phyloP scores from a whole-genome alignment of 2,329 filamentous ascomycete species.

The Cercospora sp. region DNA sequence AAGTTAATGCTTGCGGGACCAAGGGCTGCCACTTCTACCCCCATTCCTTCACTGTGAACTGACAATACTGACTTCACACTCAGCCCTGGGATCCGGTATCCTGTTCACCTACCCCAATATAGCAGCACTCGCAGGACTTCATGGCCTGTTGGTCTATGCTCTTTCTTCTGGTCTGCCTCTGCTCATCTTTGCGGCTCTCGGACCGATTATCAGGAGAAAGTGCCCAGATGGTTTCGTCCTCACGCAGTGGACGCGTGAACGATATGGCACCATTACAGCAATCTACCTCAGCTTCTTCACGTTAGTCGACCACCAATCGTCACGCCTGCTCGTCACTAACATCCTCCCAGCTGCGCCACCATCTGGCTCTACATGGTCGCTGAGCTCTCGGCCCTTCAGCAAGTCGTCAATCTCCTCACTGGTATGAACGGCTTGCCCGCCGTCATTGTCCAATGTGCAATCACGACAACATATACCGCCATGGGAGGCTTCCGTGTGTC shows the following conservation, averaged over 20 bases:
- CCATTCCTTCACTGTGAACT: conserved; percentile 44
- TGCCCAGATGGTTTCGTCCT: conserved; percentile 82
- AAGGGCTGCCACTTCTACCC: conserved; percentile 80
- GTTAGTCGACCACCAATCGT: conserved; percentile 31
- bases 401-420: conserved; percentile 73
- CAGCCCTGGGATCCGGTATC: conserved; percentile 80
- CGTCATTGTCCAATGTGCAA: conserved; percentile 72
- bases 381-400: conserved; percentile 77
- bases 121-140: conserved; percentile 74
- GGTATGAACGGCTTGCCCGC: conserved; percentile 72
- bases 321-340: conserved; percentile 17
- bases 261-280: conserved; percentile 69
- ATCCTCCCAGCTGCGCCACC: conserved; percentile 60
- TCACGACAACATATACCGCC: conserved; percentile 80
- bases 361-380: conserved; percentile 86
- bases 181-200: conserved; percentile 71
- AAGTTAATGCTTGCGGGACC: conserved; percentile 99
- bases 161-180: conserved; percentile 71
- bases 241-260: conserved; percentile 79
- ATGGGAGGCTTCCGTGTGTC: conserved; percentile 80
- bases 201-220: conserved; percentile 74
- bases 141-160: conserved; percentile 76
- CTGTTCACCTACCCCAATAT: conserved; percentile 81
- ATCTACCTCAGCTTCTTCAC: conserved; percentile 77
- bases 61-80: conserved; percentile 18